Evolutionary conservation across 352 stramenopile species (phyloP), one percentile per base, ranked within the genome.

Genomic region (Pythium volutum): DNA sequence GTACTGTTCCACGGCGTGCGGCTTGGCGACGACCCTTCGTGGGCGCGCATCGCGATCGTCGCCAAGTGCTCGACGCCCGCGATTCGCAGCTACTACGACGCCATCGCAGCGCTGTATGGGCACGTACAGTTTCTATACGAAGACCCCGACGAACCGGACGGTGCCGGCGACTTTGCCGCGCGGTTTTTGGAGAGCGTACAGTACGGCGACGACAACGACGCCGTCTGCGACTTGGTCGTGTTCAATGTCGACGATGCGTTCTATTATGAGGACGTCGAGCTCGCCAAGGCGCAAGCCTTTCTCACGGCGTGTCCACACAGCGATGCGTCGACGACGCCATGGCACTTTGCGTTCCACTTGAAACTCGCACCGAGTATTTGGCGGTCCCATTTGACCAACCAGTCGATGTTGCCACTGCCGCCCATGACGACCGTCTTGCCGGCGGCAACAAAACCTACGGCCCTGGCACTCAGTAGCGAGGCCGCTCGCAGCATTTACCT

Each of bases 311-410:
- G 16, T 11, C 20, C 54, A 29, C 20, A 31, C n/a, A 55, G 45
- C 29, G 23, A 53, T 6, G 20, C 6, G 6, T 4, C 9, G 9
- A 8, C 9, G 11, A 14, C 48, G 18, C 18, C n/a, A 14, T 82
- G 46, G 69, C 60, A 75, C 58, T 88, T 86, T 62, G 72, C 67
- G 27, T 88, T 96, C 59, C 71, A 95, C 39, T 49, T 90, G 15
- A 90, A 89, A 46, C 75, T 96, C 26, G 71, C 88, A 34, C 79
- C 79, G 20, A 86, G 79, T 56, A 91, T 95, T 59, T 87, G 73
- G 59, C 87, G 71, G 34, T 91, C 76, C 53, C 84, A 96, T 52
- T 72, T 89, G 43, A 70, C 71, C 15, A 79, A 79, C 60, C 59
- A 78, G 45, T 69, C 75, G 4, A 84, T 75, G 66, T 64, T 87